phyloP scores from a whole-genome alignment of 2,329 filamentous ascomycete species.

The Apiospora arundinis region DNA sequence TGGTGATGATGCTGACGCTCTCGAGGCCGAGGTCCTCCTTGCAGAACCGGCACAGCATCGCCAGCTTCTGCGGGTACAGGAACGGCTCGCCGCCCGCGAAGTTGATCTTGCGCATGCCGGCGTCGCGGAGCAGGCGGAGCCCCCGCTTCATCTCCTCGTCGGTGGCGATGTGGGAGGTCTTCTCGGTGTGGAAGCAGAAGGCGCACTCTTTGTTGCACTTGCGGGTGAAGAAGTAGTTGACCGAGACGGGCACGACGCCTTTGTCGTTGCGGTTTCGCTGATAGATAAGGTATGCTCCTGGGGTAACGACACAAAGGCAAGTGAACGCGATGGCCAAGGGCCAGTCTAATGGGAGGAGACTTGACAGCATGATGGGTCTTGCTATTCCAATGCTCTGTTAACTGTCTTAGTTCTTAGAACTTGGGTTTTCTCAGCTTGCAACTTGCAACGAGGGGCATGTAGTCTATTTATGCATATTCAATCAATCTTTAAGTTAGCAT shows the following conservation, averaged over 20 bases:
- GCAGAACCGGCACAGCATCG: slow-evolving; percentile 51
- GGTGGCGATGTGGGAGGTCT: slow-evolving; percentile 49
- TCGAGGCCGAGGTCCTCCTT: slow-evolving; percentile 56
- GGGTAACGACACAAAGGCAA: slow-evolving; percentile 11
- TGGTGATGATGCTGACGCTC: slow-evolving; percentile 59
- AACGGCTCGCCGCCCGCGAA: slow-evolving; percentile 63
- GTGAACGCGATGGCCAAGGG: background rate
- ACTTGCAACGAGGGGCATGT: background rate
- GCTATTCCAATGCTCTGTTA: background rate
- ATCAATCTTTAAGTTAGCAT: background rate
- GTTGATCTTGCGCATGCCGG: slow-evolving; percentile 62
- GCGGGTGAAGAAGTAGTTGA: slow-evolving; percentile 55
- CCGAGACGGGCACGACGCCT: slow-evolving; percentile 40
- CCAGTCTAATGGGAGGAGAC: slow-evolving; percentile 19
- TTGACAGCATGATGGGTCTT: slow-evolving; percentile 24
- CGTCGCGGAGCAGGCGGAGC: slow-evolving; percentile 51
- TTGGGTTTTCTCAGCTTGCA: background rate
- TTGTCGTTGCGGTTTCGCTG: background rate
- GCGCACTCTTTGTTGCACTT: slow-evolving; percentile 56
- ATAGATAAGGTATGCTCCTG: slow-evolving; percentile 20
- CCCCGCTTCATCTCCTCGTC: slow-evolving; percentile 51
- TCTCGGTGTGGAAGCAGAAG: slow-evolving; percentile 65
- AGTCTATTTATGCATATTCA: background rate
- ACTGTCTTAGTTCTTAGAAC: background rate
- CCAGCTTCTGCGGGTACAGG: slow-evolving; percentile 52